Evolutionary conservation across 129 eudicot species (phyloP).

Genomic region (Artemisia tridentata): DNA sequence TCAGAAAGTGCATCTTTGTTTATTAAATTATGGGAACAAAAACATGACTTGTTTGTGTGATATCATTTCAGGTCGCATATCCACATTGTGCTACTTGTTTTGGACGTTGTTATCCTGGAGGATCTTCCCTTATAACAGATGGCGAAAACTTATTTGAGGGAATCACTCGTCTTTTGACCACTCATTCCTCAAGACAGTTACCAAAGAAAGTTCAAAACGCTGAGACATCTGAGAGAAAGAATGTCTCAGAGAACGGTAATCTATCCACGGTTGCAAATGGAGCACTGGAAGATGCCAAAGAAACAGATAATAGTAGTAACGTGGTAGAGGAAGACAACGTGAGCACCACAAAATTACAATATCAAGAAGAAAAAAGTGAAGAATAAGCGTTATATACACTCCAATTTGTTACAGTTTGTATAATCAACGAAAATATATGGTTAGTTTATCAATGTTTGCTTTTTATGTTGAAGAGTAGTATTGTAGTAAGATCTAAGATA

Average conservation of each 20-base stretch:
- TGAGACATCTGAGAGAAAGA: conserved; percentile 42
- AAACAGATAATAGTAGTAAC: conserved; percentile 23
- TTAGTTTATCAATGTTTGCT: too few relatives aligned
- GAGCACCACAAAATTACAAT: conserved; percentile 1
- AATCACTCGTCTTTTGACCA: conserved; percentile 60
- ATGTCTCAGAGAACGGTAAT: conserved; percentile 50
- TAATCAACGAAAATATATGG: background rate
- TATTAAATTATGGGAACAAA: background rate
- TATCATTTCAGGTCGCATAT: conserved; percentile 65
- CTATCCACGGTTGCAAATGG: conserved; percentile 55
- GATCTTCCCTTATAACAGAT: conserved; percentile 65
- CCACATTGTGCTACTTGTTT: conserved; percentile 88
- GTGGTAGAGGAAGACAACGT: conserved; percentile 29
- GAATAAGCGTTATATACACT: conserved; percentile 19
- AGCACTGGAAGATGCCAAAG: conserved; percentile 36
- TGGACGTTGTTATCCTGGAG: conserved; percentile 95
- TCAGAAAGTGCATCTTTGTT: background rate
- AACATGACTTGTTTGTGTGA: too few relatives aligned
- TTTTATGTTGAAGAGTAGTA: conserved; percentile 4
- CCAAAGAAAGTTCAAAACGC: conserved; percentile 51
- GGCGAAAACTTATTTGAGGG: conserved; percentile 72
- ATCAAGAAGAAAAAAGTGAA: conserved; percentile 21
- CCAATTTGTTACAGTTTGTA: conserved; percentile 7
- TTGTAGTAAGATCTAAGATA: background rate
- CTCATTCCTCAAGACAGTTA: conserved; percentile 50